A percentile compares a stretch with the other conserved stretches of the same genome.
Evolutionary conservation across 2,329 filamentous ascomycete species (phyloP).

Genomic region (Sporothrix schenckii): DNA sequence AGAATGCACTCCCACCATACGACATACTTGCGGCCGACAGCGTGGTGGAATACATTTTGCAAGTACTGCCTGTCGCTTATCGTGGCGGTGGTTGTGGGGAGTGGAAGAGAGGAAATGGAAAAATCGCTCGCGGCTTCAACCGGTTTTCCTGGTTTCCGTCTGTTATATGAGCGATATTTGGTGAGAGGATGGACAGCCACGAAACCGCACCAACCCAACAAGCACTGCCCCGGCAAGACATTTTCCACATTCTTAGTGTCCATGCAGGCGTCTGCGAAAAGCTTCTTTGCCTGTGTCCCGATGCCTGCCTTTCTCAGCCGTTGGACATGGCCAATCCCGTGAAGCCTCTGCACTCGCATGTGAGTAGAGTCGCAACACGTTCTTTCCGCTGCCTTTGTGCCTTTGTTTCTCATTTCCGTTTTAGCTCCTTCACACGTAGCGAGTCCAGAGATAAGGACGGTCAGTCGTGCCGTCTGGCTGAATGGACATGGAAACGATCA

Average conservation of each 20-base stretch:
- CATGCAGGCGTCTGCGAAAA: no score
- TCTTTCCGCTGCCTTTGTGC: no score
- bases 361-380: neutral
- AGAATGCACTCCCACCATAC: neutral
- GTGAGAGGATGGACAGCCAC: slow-evolving; percentile 11
- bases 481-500: neutral
- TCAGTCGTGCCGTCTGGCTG: no score
- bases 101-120: neutral
- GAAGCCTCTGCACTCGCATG: neutral
- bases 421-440: no score
- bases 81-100: neutral
- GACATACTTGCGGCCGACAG: slow-evolving; percentile 3
- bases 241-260: slow-evolving; percentile 10
- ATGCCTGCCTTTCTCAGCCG: no score
- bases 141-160: neutral
- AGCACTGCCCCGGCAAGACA: neutral
- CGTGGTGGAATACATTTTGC: no score
- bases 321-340: no score
- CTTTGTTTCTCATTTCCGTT: neutral
- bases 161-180: slow-evolving; percentile 13
- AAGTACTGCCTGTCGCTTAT: neutral
- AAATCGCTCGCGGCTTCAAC: slow-evolving; percentile 21
- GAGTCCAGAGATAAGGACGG: neutral
- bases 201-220: neutral
- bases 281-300: no score